Evolutionary conservation across 208 protist genomes (phyloP).

Genomic region (Phytomonas sp.): DNA sequence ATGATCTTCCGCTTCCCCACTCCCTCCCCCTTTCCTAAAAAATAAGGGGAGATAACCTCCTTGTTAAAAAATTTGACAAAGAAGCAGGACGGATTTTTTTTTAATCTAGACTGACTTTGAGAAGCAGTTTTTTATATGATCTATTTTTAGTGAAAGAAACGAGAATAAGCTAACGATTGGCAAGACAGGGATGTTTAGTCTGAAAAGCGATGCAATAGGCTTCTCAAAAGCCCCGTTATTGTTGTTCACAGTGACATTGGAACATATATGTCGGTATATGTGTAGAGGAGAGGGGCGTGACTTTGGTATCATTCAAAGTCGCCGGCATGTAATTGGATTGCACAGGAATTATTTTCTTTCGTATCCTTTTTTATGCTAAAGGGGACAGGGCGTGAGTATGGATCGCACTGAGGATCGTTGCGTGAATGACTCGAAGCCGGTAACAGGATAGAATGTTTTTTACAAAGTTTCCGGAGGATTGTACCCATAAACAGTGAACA

Average conservation of each 20-base stretch:
- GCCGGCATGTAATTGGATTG: not conserved
- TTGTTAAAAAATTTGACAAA: not conserved
- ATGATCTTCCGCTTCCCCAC: not conserved
- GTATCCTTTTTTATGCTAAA: not conserved
- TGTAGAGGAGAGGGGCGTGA: not conserved
- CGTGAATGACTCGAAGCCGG: not conserved
- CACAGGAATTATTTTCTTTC: not conserved
- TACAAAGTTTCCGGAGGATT: not conserved
- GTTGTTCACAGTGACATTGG: not conserved
- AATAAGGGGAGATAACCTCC: not conserved
- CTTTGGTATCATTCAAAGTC: not conserved
- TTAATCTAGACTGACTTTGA: not conserved
- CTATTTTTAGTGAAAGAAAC: not conserved
- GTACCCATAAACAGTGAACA: not conserved
- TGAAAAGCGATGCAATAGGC: not conserved
- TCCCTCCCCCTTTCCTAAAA: not conserved
- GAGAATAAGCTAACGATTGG: not conserved
- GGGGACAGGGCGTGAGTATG: not conserved
- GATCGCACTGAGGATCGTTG: not conserved
- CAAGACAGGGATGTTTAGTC: not conserved
- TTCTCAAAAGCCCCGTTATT: not conserved
- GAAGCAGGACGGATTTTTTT: not conserved
- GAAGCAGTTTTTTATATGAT: not conserved
- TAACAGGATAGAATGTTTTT: not conserved
- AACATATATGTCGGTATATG: not conserved